Evolutionary conservation across 805 yeast genomes (phyloP), one percentile per base, ranked within the genome.

Genomic region (Candida parachauliodes): DNA sequence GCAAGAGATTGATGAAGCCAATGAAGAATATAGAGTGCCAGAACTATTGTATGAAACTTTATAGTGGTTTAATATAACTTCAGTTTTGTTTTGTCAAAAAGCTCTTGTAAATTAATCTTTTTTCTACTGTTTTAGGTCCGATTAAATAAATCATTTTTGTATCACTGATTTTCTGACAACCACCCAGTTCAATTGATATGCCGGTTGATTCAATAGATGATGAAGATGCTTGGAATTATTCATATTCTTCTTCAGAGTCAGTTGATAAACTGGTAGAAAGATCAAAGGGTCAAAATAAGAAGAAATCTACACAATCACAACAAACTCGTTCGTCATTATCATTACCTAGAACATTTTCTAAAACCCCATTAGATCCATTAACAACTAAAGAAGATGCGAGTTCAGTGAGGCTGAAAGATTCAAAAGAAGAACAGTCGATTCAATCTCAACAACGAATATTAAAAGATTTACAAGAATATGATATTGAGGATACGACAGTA

Each of bases 1-100:
- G 82, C 78, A 81, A 52, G 94, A 83, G 49, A 75, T 88, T 40
- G 91, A 85, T 37, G 93, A 87, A 32, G 88, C 88, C 28, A 87
- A 87, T 56, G 96, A 88, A 57, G 83, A 80, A 35, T 83, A 81
- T 52, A 73, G 72, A 37, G 74, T 85, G 33, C 64, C 76, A 36
- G 79, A 79, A 37, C 58, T 83, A 31, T 70, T 84, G 23, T 83
- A 79, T 47, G 88, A 83, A 53, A 76, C 81, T 11, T 65, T 77
- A 34, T 80, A 51, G 30, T 27, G 7, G 8, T n/a, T n/a, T n/a
- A n/a, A n/a, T n/a, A n/a, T n/a, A n/a, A n/a, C n/a, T n/a, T n/a
- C n/a, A n/a, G n/a, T n/a, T n/a, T n/a, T n/a, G n/a, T n/a, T n/a
- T n/a, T n/a, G n/a, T n/a, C n/a, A n/a, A n/a, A n/a, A n/a, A n/a